Percentiles rank a stretch among this genome's conserved stretches.
These are phyloP conservation scores for Citrus sp. DNA, from an alignment of 345 rosid genomes.

Conservation along the genomic window DNA sequence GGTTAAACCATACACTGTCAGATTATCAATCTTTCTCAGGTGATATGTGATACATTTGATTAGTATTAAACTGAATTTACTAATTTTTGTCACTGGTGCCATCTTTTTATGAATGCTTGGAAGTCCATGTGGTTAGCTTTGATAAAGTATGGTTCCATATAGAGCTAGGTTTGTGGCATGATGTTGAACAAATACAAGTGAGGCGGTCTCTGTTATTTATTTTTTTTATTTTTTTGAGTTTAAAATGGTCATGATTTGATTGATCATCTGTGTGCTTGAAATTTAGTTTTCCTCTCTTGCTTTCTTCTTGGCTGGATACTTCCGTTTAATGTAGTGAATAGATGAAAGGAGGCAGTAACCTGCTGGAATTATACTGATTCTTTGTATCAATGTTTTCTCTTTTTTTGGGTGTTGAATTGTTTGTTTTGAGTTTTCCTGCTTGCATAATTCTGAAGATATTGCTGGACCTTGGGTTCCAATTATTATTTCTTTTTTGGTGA, in stretches of 20 bases:
- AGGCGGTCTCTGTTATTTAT: too few species aligned
- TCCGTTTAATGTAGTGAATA: background rate
- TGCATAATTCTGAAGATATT: background rate
- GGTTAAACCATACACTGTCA: slow-evolving; percentile 42
- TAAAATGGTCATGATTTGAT: too few species aligned
- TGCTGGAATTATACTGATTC: background rate
- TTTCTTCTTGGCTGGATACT: background rate
- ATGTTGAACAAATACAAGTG: background rate
- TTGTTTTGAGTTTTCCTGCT: background rate
- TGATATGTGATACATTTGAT: slow-evolving; percentile 27
- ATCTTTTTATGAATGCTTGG: background rate
- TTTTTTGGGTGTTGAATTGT: background rate
- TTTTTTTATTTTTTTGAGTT: too few species aligned
- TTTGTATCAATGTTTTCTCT: background rate
- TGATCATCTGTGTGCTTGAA: background rate
- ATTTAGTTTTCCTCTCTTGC: background rate
- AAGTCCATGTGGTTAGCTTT: background rate
- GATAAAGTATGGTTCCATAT: background rate
- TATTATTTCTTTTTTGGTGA: background rate
- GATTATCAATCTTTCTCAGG: slow-evolving; percentile 65
- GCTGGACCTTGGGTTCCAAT: background rate
- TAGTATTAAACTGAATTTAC: background rate
- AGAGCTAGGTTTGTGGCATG: background rate
- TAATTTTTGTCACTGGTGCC: background rate
- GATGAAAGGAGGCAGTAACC: background rate